Evolutionary conservation across 495 filamentous ascomycete species (phyloP).

Genomic region (Mycothermus thermophilus): DNA sequence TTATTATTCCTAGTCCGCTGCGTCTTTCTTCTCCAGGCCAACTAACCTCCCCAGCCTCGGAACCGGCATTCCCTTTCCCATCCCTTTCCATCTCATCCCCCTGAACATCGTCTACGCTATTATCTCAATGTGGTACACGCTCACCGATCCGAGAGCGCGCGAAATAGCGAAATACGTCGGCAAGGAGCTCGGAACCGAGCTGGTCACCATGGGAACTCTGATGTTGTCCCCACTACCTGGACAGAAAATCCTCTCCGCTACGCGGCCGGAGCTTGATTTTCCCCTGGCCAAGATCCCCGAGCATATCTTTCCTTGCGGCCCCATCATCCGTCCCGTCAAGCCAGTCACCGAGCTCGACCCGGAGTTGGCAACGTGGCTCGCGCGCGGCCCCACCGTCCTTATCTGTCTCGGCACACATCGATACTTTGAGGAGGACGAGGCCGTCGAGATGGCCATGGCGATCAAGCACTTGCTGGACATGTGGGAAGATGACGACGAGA

Average conservation of each 20-base stretch:
- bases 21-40: not conserved
- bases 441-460: slow-evolving; percentile 18
- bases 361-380: slow-evolving; percentile 22
- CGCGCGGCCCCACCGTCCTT: slow-evolving; percentile 19
- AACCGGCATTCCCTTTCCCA: slow-evolving; percentile 1
- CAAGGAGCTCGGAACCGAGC: not conserved
- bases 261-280: slow-evolving; percentile 16
- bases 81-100: slow-evolving; percentile 21
- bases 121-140: not conserved
- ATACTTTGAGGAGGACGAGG: slow-evolving; percentile 1
- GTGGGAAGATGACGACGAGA: not conserved
- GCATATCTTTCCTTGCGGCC: slow-evolving; percentile 33
- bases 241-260: slow-evolving; percentile 14
- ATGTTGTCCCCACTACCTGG: not conserved
- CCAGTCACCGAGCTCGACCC: slow-evolving; percentile 18
- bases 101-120: slow-evolving; percentile 27
- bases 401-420: slow-evolving; percentile 23
- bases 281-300: slow-evolving; percentile 20
- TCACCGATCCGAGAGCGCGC: not conserved
- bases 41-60: slow-evolving; percentile 4
- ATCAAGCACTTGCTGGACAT: slow-evolving; percentile 15
- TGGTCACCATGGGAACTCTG: not conserved
- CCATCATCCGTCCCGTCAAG: slow-evolving; percentile 27
- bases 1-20: slow-evolving; percentile 22
- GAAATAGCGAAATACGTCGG: not conserved